Evolutionary conservation across 164 flowering plant genomes (phyloP).

Genomic region (Umbellularia californica): DNA sequence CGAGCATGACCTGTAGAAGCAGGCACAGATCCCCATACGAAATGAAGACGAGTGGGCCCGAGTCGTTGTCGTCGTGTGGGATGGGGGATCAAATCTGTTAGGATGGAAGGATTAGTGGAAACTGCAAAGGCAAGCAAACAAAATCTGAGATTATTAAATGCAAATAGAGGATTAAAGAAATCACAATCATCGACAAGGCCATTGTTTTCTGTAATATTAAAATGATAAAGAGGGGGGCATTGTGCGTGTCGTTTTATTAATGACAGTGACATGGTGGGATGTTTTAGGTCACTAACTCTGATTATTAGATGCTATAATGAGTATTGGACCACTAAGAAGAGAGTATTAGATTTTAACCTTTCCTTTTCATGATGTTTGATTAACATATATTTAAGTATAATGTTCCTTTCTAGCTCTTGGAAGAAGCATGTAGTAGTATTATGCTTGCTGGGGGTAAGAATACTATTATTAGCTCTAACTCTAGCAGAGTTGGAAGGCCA

Average conservation of each 20-base stretch:
- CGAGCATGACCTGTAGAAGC: not conserved
- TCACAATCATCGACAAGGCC: not conserved
- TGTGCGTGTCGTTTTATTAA: not conserved
- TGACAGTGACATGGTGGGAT: not conserved
- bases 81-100: not conserved
- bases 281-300: not conserved
- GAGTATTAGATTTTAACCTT: not conserved
- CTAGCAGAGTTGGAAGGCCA: too few species aligned
- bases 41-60: not conserved
- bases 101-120: not conserved
- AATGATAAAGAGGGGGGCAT: not conserved
- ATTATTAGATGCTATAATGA: not conserved
- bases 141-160: not conserved
- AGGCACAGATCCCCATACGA: not conserved
- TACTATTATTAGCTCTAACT: too few species aligned
- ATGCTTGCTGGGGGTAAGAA: not conserved
- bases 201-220: not conserved
- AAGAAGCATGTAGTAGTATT: too few species aligned
- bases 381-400: not conserved
- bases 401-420: not conserved
- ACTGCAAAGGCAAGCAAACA: not conserved
- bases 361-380: not conserved
- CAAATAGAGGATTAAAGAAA: not conserved
- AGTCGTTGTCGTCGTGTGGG: not conserved
- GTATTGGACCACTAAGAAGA: constrained; percentile 1